These are phyloP conservation scores for Leishmania tropica DNA, from an alignment of 208 protist genomes.

Conservation along the genomic window DNA sequence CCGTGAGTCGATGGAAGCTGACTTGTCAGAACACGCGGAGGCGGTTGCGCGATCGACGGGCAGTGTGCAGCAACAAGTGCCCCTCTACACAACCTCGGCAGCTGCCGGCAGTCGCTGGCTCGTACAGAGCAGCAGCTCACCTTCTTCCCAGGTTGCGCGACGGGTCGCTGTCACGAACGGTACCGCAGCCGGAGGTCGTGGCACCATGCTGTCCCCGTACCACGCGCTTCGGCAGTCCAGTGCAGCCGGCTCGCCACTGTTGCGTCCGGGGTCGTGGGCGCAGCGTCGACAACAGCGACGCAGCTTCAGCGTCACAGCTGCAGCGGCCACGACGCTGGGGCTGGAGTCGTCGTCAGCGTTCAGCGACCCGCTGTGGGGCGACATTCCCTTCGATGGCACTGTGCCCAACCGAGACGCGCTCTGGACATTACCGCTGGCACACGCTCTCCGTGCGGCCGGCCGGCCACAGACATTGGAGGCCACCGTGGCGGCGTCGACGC, in stretches of 20 bases:
- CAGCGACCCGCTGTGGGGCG: slow-evolving; percentile 16
- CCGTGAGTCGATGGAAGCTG: slow-evolving; percentile 11
- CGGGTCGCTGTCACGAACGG: background rate
- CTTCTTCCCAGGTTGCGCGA: background rate
- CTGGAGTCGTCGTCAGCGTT: slow-evolving; percentile 1
- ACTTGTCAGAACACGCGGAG: slow-evolving; percentile 5
- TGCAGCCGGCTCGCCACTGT: background rate
- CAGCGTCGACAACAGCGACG: slow-evolving; percentile 6
- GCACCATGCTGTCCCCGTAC: slow-evolving; percentile 1
- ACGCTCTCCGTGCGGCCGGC: slow-evolving; percentile 18
- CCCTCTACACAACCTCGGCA: background rate
- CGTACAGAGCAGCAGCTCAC: background rate
- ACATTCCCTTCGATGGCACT: slow-evolving; percentile 2
- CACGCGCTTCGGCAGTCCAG: slow-evolving; percentile 19
- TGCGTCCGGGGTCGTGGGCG: background rate
- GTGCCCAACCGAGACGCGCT: slow-evolving; percentile 16
- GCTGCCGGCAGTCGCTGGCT: background rate
- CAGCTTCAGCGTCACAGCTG: background rate
- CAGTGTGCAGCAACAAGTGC: background rate
- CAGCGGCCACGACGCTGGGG: background rate
- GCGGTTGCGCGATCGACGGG: background rate
- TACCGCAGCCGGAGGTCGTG: background rate
- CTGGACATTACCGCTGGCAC: slow-evolving; percentile 29
- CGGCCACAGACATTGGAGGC: slow-evolving; percentile 32
- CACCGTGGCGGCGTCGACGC: slow-evolving; percentile 47